Evolutionary conservation across 352 stramenopile species (phyloP), one percentile per base, ranked within the genome.

Genomic region (Phytophthora cryptogea): DNA sequence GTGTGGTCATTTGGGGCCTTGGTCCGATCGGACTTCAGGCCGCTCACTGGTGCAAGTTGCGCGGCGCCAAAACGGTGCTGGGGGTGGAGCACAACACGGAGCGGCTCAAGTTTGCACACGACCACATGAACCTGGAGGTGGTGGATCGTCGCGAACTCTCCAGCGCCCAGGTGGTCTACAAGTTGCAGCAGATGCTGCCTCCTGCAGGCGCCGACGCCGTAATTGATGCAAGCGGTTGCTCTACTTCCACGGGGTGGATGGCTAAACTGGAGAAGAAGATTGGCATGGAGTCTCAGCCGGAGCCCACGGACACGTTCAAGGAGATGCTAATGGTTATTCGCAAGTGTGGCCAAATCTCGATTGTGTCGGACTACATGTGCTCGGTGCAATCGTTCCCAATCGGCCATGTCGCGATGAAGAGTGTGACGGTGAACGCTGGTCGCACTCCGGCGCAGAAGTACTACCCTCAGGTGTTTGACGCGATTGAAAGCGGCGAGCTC

Each of bases 1-100:
- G 45, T 7, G 82, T 89, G 30, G 78, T 89, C 8, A 81, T 91
- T 66, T 91, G 82, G 82, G 82, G 82, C 0, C 65, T 91, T 23
- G 82, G 81, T 0, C 77, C 81, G 9, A 72, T 90, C 8, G 81
- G 81, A 1, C 49, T 90, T 5, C 74, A 83, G 66, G 58, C 69
- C 5, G 77, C 72, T 10, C 53, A 88, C 52, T 89, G 79, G 81
- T 75, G 74, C 63, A 84, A 88, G 66, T 40, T 89, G 31, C 83
- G 80, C 36, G 80, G 78, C 6, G 80, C 80, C 32, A 84, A 83
- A 52, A 74, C 68, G 7, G 74, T 91, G 23, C 56, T 91, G 39
- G 80, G 78, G 16, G 57, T 91, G 9, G 82, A 91, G 31, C 40
- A 75, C 9, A 68, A 69, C 43, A 50, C 59, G 10, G 76, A 88